Evolutionary conservation across 805 yeast genomes (phyloP), one percentile per base, ranked within the genome.

Genomic region (Cyberlindnera maritima): DNA sequence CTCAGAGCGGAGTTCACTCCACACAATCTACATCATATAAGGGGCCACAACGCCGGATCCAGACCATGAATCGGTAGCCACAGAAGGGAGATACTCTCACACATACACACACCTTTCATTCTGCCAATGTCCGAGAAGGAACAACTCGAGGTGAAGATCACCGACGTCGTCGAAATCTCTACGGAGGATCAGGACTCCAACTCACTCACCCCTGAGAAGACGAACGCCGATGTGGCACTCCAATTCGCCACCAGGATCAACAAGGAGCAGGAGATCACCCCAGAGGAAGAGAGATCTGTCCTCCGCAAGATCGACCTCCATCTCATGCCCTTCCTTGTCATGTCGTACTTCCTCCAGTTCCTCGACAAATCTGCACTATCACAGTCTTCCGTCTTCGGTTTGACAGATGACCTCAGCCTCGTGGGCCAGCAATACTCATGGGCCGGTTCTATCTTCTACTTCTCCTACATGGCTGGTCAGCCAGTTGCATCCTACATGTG

Each of bases 291-390:
- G 34, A 44, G 34, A 39, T 12, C 17, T 13, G 50, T 43, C 9
- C 23, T 39, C 6, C 49, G 60, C 29, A 59, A 57, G 47, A 54
- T 57, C 35, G 62, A 57, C 44, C 54, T 14, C 21, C 50, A 41
- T 47, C 51, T 48, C 43, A 53, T 46, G 57, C 81, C 84, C 1
- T 43, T 79, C 43, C 64, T 80, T 64, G 71, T 76, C 52, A 43
- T 71, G 23, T 57, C 75, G 12, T 75, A 76, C 58, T 68, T 74
- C 15, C 60, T 72, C 17, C 84, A 79, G 61, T 75, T 69, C 50
- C 72, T 79, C 77, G 87, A 81, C 63, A 81, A 81, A 55, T 60
- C 64, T 12, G 64, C 83, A 2, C 70, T 68, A 23, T 66, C 78
- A 21, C 72, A 72, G 34, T 77, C 80, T 1, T 71, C 81, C 11